These are phyloP conservation scores for Bonia amplexicaulis DNA, from an alignment of 176 grass and related monocot species.

Conservation along the genomic window DNA sequence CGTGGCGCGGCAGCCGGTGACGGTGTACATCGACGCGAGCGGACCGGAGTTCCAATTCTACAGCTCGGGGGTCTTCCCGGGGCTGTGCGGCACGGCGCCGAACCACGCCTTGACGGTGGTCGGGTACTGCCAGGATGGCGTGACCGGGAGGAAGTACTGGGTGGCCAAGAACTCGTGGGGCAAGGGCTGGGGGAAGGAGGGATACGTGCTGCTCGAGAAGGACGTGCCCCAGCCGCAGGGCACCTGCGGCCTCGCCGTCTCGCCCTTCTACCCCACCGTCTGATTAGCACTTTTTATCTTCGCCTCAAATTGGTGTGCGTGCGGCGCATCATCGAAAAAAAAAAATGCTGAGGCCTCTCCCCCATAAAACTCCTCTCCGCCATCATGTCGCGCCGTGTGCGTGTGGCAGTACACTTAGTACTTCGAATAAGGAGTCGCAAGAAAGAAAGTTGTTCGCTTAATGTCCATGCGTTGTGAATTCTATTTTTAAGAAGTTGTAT, in stretches of 20 bases:
- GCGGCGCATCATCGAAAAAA: neutral
- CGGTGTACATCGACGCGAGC: conserved; percentile 35
- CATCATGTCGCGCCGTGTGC: neutral
- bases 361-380: no score
- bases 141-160: conserved; percentile 29
- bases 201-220: conserved; percentile 36
- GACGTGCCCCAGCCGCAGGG: conserved; percentile 13
- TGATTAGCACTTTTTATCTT: neutral
- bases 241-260: conserved; percentile 36
- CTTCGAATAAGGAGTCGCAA: neutral
- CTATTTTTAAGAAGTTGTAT: neutral
- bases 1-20: conserved; percentile 48
- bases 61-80: conserved; percentile 34
- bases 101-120: conserved; percentile 42
- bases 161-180: conserved; percentile 51
- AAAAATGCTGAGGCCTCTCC: no score
- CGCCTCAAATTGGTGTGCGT: neutral
- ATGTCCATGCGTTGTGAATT: no score
- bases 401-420: neutral
- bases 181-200: conserved; percentile 41
- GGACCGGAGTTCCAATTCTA: conserved; percentile 42
- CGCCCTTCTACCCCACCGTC: conserved; percentile 30
- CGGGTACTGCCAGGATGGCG: conserved; percentile 34
- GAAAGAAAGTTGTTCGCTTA: no score
- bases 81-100: neutral